Conservation (phyloP, 768 basidiomycete genomes). For the Boletus sp. region DNA sequence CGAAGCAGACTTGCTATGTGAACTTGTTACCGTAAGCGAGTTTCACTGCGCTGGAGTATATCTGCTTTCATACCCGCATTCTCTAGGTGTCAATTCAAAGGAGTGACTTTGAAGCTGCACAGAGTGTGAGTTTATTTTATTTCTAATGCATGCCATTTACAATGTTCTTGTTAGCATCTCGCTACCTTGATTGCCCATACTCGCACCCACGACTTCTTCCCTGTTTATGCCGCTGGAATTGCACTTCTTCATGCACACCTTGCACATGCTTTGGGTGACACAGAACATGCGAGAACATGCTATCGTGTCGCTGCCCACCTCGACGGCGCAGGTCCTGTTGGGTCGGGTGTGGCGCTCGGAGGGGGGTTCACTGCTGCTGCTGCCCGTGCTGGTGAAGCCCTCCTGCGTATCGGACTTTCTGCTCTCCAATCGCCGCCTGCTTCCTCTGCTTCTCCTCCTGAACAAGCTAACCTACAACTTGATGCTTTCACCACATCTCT, state of each 20-base stretch:
- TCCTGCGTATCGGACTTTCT: conserved; percentile 47
- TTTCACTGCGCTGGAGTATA: background rate
- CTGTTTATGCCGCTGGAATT: conserved; percentile 56
- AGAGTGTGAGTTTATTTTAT: conserved; percentile 40
- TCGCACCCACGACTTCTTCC: conserved; percentile 57
- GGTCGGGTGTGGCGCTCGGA: conserved; percentile 9
- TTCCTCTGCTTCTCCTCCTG: background rate
- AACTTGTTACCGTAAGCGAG: conserved; percentile 57
- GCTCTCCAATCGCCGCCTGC: conserved; percentile 4
- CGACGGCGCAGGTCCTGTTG: conserved; percentile 33
- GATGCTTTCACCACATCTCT: conserved; percentile 18
- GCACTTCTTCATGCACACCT: conserved; percentile 71
- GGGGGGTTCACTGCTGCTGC: conserved; percentile 45
- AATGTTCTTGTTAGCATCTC: conserved; percentile 32
- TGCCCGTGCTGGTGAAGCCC: conserved; percentile 52
- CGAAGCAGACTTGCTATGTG: conserved; percentile 70
- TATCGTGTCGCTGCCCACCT: conserved; percentile 63
- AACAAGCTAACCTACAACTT: conserved; percentile 11
- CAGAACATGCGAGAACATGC: conserved; percentile 53
- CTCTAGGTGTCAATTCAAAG: conserved; percentile 62
- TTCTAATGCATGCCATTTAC: background rate
- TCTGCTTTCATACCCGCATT: background rate
- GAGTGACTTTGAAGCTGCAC: conserved; percentile 64
- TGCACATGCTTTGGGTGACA: conserved; percentile 61
- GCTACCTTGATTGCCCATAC: conserved; percentile 57